Evolutionary conservation across 495 filamentous ascomycete species (phyloP), one percentile per base, ranked within the genome.

Genomic region (Xylaria curta): DNA sequence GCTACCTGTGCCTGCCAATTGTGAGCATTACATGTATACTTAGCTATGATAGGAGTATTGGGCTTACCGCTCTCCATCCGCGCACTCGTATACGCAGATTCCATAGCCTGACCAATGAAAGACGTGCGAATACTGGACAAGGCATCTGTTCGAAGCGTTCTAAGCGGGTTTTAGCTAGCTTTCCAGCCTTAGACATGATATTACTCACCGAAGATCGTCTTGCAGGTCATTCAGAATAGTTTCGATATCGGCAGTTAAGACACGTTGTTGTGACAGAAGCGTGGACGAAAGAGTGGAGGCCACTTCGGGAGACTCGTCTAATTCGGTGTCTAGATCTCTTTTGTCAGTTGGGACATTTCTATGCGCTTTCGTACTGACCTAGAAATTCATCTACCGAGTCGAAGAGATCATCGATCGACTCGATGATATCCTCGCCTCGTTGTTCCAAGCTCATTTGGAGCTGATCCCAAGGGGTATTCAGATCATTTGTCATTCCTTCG

Each of bases 91-190:
- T 82, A 82, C 9, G 78, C 51, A 0, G 13, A 26, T 70, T 82
- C 77, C 81, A 84, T 80, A 36, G 75, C 66, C 70, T 77, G 26
- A 1, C 78, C 81, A n/a, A 82, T 76, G 38, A 80, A 79, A 1
- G 81, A 76, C 0, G 76, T 82, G 38, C 77, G 69, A n/a, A 82
- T 59, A 28, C 80, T 71, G 0, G 80, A 80, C 36, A 80, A 68
- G 0, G 75, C 79, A 51, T 80, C 72, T 17, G 75, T 81, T 59
- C 40, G 81, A 66, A 40, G 66, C 33, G 12, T 76, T 75, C 69
- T 58, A 21, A 10, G 13, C 49, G 42, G 4, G 5, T 73, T 15
- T 73, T 51, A 75, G 65, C 47, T 9, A 31, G 26, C 0, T 17
- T 13, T 19, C 40, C 17, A 12, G 31, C 1, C 9, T 40, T 3